Conservation (phyloP, 208 protist species). For the Acanthamoeba lugdunensis region DNA sequence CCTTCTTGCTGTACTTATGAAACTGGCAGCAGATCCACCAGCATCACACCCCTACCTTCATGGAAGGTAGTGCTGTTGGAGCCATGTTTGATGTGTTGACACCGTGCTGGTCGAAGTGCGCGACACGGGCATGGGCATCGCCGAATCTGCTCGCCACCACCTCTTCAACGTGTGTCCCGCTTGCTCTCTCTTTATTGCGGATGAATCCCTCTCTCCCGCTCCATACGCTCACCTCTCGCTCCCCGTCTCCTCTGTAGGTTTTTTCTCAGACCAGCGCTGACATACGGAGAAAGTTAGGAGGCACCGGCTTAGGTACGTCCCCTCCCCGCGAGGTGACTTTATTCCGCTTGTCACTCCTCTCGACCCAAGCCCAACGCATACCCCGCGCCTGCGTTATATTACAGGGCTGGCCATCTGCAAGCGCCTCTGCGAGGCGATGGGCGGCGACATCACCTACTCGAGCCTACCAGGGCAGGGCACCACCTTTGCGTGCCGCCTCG, state of each 20-base stretch:
- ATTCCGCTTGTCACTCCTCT: no score
- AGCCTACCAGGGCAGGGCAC: slow-evolving; percentile 30
- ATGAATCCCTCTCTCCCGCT: no score
- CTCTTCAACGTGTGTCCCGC: slow-evolving; percentile 61
- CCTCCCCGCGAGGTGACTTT: no score
- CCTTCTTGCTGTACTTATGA: no score
- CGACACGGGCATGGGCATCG: slow-evolving; percentile 81
- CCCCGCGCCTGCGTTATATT: no score
- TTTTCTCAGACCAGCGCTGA: slow-evolving; percentile 3
- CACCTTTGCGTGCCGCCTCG: background rate
- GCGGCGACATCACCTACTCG: slow-evolving; percentile 1
- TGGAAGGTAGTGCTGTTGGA: no score
- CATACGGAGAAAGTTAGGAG: slow-evolving; percentile 8
- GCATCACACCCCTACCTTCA: no score
- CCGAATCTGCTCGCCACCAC: slow-evolving; percentile 21
- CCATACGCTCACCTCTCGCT: no score
- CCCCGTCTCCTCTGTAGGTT: background rate
- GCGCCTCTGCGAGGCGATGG: slow-evolving; percentile 50
- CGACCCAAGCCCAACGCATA: no score
- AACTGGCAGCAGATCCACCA: no score
- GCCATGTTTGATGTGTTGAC: no score
- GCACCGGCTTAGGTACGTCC: background rate
- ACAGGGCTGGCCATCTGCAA: slow-evolving; percentile 63
- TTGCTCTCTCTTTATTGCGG: no score
- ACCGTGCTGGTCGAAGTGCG: slow-evolving; percentile 47